These are phyloP conservation scores for Torrubiella hemipterigena DNA, from an alignment of 2,329 filamentous ascomycete species.

Conservation along the genomic window DNA sequence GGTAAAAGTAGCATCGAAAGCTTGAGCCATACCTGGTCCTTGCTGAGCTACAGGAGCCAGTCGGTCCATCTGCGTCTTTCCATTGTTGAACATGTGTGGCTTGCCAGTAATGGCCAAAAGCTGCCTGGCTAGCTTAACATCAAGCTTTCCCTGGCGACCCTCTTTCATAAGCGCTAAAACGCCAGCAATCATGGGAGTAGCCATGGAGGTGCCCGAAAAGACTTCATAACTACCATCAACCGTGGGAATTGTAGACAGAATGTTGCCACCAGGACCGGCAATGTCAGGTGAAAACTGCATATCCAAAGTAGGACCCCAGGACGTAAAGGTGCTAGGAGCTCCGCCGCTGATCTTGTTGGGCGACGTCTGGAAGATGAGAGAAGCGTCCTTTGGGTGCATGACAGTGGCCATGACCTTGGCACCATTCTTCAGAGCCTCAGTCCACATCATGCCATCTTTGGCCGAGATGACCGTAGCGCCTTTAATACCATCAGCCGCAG, in stretches of 20 bases:
- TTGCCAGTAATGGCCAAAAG: constrained; percentile 38
- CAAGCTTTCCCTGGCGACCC: constrained; percentile 35
- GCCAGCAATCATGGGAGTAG: constrained; percentile 42
- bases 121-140: constrained; percentile 36
- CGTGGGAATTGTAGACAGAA: constrained; percentile 44
- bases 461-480: too few relatives aligned
- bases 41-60: constrained; percentile 46
- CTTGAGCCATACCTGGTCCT: constrained; percentile 41
- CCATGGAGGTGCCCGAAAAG: constrained; percentile 48
- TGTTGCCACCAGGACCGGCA: constrained; percentile 40
- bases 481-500: too few relatives aligned
- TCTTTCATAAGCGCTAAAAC: constrained; percentile 41
- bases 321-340: constrained; percentile 38
- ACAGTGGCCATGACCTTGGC: constrained; percentile 31
- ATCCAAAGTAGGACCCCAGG: constrained; percentile 51
- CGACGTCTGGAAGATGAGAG: constrained; percentile 16
- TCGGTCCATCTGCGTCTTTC: constrained; percentile 18
- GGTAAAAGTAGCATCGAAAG: constrained; percentile 37
- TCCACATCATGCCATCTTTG: too few relatives aligned
- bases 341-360: constrained; percentile 35
- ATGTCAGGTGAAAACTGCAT: constrained; percentile 44
- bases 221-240: constrained; percentile 31
- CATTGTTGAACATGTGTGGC: constrained; percentile 35
- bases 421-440: constrained; percentile 27
- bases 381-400: constrained; percentile 22